Conservation (phyloP, 208 protist species). For the Borovskyia barvae region DNA sequence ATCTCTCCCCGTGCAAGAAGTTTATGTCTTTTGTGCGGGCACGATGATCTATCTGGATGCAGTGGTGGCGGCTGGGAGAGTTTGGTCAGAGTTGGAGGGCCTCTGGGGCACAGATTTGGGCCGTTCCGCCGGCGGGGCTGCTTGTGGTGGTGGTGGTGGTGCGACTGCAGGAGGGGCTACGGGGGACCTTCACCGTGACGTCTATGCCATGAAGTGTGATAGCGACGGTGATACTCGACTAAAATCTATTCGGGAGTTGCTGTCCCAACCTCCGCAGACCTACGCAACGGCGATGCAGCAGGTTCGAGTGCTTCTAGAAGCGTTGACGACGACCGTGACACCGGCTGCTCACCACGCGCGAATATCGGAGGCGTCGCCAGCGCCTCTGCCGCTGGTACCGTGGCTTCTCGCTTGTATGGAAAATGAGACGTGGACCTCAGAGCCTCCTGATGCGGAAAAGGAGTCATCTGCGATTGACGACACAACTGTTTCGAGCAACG, state of each 20-base stretch:
- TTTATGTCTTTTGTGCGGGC: conserved; percentile 44
- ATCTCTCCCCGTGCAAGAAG: conserved; percentile 47
- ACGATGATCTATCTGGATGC: conserved; percentile 54
- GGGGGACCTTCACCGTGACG: too few relatives aligned
- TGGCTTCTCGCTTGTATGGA: conserved; percentile 17
- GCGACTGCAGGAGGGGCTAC: too few relatives aligned
- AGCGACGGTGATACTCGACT: neutral
- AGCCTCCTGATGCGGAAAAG: too few relatives aligned
- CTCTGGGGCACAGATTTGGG: conserved; percentile 9
- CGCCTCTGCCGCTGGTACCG: neutral
- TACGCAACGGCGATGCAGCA: conserved; percentile 21
- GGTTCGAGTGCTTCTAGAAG: conserved; percentile 19
- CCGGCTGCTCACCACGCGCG: neutral
- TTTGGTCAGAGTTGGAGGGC: conserved; percentile 24
- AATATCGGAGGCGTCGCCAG: neutral
- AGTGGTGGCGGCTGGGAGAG: conserved; percentile 15
- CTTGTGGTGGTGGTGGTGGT: too few relatives aligned
- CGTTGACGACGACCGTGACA: neutral
- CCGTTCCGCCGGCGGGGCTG: too few relatives aligned
- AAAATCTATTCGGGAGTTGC: conserved; percentile 1
- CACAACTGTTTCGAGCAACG: conserved; percentile 11
- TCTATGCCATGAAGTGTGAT: too few relatives aligned
- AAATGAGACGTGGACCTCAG: conserved; percentile 18
- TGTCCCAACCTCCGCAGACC: conserved; percentile 22
- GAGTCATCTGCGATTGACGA: neutral